Base-by-base conservation (phyloP, 441 rosid genomes). In the Pelargonium fulgidum region DNA sequence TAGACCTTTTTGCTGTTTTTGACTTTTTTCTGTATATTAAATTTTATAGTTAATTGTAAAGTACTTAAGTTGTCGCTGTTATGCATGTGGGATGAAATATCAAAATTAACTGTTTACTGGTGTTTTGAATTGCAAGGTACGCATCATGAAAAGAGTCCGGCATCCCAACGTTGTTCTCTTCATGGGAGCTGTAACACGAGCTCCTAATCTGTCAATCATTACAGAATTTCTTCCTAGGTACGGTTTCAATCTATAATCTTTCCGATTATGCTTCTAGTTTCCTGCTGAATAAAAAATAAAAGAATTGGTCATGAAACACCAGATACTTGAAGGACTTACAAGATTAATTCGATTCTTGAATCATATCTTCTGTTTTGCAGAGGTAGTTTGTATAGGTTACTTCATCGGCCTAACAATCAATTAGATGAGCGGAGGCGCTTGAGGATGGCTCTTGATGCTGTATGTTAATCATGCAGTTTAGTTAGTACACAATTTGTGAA, bases 401-500 rank as follows among this genome's bases (percentile, higher is more conserved):
- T 93, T 76, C 97, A 89, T 78, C 84, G 97, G 79, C 92, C 95
- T 71, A 89, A 91, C 83, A 89, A 85, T 76, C 99, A 89, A 79
- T 74, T 93, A 75, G 99, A 91, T 67, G 99, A 89, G 83, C 80
- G 97, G 75, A 87, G 89, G 83, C 90, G 99, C 64, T 80, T 91
- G 73, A 89, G 92, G 85, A 89, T 91, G 93, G 99, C 99, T 68
- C 87, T 93, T 72, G 95, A 91, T 82, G 86, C 97, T 67, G 98
- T 93, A 91, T 75, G 84, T 62, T 65, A 47, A 65, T 36, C 65
- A 70, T 64, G 19, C 58, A 19, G 62, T 67, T n/a, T 22, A 33
- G 68, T 73, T 29, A 33, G 45, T 47, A 14, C 52, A 33, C 36
- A 62, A 6, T 66, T 16, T 39, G 33, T 73, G 33, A 70, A 72